Conservation (phyloP, 176 grass and related monocot species). For the Aegilops sharonensis region DNA sequence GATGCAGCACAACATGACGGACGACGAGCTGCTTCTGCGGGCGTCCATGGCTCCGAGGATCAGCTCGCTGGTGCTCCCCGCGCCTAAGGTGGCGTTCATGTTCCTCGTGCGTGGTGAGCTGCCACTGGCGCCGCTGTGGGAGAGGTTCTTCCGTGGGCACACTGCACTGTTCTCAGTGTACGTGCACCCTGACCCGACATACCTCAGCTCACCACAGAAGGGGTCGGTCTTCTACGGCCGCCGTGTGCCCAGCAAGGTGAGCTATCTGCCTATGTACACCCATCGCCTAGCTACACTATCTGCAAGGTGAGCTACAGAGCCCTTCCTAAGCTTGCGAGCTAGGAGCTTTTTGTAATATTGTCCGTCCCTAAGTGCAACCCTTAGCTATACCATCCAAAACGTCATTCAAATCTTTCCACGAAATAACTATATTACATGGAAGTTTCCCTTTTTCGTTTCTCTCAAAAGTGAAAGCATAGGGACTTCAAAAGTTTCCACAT, state of each 20-base stretch:
- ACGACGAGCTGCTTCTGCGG: slow-evolving; percentile 26
- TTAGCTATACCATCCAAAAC: no score
- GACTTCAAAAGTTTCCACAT: no score
- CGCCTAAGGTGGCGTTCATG: slow-evolving; percentile 61
- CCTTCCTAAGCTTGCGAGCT: no score
- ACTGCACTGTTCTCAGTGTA: slow-evolving; percentile 50
- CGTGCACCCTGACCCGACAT: slow-evolving; percentile 15
- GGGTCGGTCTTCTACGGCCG: slow-evolving; percentile 48
- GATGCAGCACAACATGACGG: slow-evolving; percentile 29
- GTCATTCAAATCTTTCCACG: no score
- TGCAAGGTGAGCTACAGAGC: no score
- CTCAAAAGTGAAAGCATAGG: no score
- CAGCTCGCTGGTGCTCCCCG: neutral
- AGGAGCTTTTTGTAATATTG: no score
- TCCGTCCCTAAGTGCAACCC: no score
- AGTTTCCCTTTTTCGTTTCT: no score
- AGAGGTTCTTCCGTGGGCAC: slow-evolving; percentile 57
- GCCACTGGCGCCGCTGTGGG: slow-evolving; percentile 56
- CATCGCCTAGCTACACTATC: no score
- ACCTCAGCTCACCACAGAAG: neutral
- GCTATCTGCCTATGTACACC: no score
- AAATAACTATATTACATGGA: no score
- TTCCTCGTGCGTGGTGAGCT: slow-evolving; percentile 48
- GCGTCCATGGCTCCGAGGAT: slow-evolving; percentile 25
- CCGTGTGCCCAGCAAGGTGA: slow-evolving; percentile 67